Conservation (phyloP, 306 rosid species). For the Fagus sylvatica region DNA sequence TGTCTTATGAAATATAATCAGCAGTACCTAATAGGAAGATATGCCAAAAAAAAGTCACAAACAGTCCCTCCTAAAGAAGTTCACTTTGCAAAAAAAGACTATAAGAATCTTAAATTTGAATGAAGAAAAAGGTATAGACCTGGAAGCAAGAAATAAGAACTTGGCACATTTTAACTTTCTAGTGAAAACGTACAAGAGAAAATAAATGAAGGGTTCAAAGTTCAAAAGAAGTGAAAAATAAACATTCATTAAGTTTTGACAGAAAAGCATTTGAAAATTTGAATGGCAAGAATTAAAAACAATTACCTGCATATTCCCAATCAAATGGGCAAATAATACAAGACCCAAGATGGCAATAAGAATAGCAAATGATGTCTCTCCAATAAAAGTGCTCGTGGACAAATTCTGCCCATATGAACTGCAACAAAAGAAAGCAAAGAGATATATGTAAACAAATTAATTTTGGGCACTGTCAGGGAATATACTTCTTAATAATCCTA, state of each 20-base stretch:
- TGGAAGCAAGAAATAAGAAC: constrained; percentile 12
- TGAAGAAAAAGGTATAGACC: neutral
- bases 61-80: neutral
- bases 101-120: neutral
- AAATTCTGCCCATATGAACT: constrained; percentile 98
- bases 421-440: constrained; percentile 37
- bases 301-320: constrained; percentile 98
- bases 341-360: constrained; percentile 96
- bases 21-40: neutral
- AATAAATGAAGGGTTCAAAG: neutral
- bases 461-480: neutral
- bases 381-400: constrained; percentile 77
- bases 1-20: neutral
- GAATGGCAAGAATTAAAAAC: constrained; percentile 8
- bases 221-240: neutral
- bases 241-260: constrained; percentile 7
- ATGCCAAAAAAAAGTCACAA: neutral
- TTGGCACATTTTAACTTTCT: constrained; percentile 7
- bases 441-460: constrained; percentile 1
- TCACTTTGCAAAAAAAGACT: neutral
- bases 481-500: neutral
- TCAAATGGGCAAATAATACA: constrained; percentile 88
- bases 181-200: constrained; percentile 9
- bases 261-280: constrained; percentile 5
- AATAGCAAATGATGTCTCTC: constrained; percentile 91